A percentile compares a stretch with the other conserved stretches of the same genome.
Conservation (phyloP, 352 stramenopile species). For the Globisporangium iwayamae region DNA sequence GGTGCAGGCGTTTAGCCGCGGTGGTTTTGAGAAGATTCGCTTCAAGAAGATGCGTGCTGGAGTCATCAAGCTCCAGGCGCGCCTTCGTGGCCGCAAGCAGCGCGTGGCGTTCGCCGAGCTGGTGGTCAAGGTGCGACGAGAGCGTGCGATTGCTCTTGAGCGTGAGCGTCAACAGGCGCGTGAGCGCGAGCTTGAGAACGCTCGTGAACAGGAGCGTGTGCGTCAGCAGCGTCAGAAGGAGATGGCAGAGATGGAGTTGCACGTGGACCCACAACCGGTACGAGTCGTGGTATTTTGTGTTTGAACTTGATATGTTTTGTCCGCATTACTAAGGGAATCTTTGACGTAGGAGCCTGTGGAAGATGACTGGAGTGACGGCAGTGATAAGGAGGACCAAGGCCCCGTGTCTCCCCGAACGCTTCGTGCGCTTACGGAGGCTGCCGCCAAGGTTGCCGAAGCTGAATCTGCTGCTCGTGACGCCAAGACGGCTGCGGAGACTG, state of each 20-base stretch:
- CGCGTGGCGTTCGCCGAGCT: constrained; percentile 49
- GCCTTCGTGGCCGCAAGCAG: constrained; percentile 56
- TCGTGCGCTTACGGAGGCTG: constrained; percentile 62
- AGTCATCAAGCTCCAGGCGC: constrained; percentile 54
- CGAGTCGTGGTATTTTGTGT: constrained; percentile 12
- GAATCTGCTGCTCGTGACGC: constrained; percentile 69
- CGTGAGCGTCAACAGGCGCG: constrained; percentile 35
- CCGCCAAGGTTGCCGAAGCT: constrained; percentile 69
- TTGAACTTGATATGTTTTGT: neutral
- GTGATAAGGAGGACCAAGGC: constrained; percentile 52
- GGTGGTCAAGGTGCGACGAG: constrained; percentile 37
- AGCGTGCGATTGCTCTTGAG: constrained; percentile 36
- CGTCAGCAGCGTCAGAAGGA: constrained; percentile 27
- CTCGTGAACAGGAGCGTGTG: constrained; percentile 28
- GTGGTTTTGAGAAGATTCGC: constrained; percentile 31
- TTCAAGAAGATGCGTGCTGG: constrained; percentile 44
- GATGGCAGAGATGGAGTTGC: constrained; percentile 32
- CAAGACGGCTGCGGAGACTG: constrained; percentile 56
- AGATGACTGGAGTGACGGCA: constrained; percentile 77
- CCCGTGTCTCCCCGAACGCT: constrained; percentile 62
- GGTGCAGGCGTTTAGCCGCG: constrained; percentile 48
- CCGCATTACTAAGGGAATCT: constrained; percentile 50
- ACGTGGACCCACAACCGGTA: constrained; percentile 61
- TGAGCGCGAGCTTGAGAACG: constrained; percentile 31
- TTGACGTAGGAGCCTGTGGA: constrained; percentile 76